A percentile compares a stretch with the other conserved stretches of the same genome.
These are phyloP conservation scores for Ascochyta pisi DNA, from an alignment of 2,329 filamentous ascomycete genomes.

Conservation along the genomic window DNA sequence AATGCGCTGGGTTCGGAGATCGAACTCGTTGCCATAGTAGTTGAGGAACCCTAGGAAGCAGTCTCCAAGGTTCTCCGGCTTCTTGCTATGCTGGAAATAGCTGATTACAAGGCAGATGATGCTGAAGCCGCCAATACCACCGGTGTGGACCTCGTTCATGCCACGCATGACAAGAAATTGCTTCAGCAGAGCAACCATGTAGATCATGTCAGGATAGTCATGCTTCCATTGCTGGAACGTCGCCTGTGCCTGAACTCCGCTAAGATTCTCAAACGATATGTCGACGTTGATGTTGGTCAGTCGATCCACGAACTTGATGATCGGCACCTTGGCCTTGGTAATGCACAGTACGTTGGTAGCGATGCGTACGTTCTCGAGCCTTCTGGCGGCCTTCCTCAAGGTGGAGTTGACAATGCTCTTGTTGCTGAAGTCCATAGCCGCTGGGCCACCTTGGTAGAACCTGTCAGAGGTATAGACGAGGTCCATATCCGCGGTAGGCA, in stretches of 20 bases:
- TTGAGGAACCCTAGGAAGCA: constrained; percentile 87
- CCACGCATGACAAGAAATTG: constrained; percentile 89
- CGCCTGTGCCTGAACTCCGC: constrained; percentile 77
- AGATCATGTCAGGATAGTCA: constrained; percentile 82
- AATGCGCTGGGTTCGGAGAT: constrained; percentile 74
- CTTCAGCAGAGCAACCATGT: constrained; percentile 87
- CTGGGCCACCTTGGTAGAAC: constrained; percentile 60
- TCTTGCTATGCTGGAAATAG: constrained; percentile 74
- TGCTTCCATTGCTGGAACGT: constrained; percentile 83
- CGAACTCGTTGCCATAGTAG: constrained; percentile 84
- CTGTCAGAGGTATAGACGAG: constrained; percentile 78
- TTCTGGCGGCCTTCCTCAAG: constrained; percentile 68
- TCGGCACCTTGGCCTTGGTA: constrained; percentile 78
- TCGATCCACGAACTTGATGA: constrained; percentile 88
- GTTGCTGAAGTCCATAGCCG: constrained; percentile 34
- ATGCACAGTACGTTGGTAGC: constrained; percentile 70
- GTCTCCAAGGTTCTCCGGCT: constrained; percentile 70
- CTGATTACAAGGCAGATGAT: constrained; percentile 93
- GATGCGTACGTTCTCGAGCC: constrained; percentile 63
- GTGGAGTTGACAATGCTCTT: constrained; percentile 59
- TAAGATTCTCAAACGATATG: constrained; percentile 91
- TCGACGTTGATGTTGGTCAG: constrained; percentile 84
- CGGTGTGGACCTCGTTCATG: constrained; percentile 88
- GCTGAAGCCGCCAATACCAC: constrained; percentile 91
- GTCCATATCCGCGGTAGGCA: constrained; percentile 90